Evolutionary conservation across 148 eudicot genomes (phyloP), one percentile per base, ranked within the genome.

Genomic region (Amaranthus hypochondriacus): DNA sequence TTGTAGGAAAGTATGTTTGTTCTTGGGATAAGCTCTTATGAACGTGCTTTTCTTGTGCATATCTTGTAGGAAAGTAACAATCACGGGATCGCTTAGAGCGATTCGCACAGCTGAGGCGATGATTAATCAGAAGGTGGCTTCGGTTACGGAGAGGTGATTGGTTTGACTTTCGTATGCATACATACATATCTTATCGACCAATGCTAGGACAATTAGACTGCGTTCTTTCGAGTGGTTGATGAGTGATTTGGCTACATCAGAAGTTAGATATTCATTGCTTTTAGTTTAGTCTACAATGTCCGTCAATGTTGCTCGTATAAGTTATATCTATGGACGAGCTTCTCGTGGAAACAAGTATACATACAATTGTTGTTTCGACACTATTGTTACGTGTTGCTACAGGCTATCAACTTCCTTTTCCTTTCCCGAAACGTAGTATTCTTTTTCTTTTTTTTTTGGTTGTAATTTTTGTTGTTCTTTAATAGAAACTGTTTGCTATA

Each of bases 41-140:
- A 15, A 65, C 62, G 51, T 8, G 44, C 13, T 10, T 56, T 48
- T 51, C 3, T 51, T 9, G 14, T 61, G 49, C 43, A 0, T 70
- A 73, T 78, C 14, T 50, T 81, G 82, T 84, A 96, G 99, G 91
- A 96, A 90, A 89, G 99, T 96, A 73, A 92, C 99, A 7, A 90
- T 96, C 79, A 89, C 96, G 2, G 99, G 99, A 56, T 73, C 99
- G 62, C 91, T 86, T 42, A 81, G 91, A 77, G 86, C 97, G 56
- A 90, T 92, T 60, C 86, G 81, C 62, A 66, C 83, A 42, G 97
- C 97, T 0, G 97, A 96, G 79, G 73, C 84, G 78, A 90, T 96
- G 97, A 94, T 94, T 62, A 75, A 72, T 52, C 88, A 84, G 77
- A 94, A 94, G 79, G 86, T 94, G 62, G 86, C 89, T 62, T 87